Conservation (phyloP, 306 rosid species). For the Benincasa hispida region DNA sequence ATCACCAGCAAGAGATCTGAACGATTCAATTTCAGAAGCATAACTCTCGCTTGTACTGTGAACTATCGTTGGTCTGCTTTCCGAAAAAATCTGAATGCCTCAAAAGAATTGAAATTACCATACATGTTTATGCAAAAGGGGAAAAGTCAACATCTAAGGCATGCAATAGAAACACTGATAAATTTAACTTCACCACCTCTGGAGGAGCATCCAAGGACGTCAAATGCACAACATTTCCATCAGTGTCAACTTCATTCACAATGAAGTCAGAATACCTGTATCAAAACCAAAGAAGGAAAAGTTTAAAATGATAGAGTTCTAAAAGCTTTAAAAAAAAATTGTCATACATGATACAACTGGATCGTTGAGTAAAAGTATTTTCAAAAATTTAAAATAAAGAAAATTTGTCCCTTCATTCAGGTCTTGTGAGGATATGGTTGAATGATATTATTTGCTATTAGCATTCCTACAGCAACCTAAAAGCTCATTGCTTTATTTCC, state of each 20-base stretch:
- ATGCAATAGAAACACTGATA: not conserved
- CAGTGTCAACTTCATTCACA: constrained; percentile 78
- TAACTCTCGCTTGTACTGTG: constrained; percentile 27
- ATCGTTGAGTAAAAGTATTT: not conserved
- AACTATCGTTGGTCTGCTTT: constrained; percentile 19
- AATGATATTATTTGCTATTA: not conserved
- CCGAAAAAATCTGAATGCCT: constrained; percentile 34
- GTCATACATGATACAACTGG: not conserved
- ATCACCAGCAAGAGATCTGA: constrained; percentile 60
- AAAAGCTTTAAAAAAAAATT: not conserved
- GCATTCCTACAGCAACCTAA: not conserved
- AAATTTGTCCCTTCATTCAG: not conserved
- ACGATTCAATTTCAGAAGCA: constrained; percentile 53
- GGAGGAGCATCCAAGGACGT: constrained; percentile 50
- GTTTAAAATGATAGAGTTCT: not conserved
- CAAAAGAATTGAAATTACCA: not conserved
- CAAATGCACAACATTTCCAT: constrained; percentile 57
- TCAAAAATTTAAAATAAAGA: not conserved
- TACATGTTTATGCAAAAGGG: not conserved
- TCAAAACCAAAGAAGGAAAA: constrained; percentile 11
- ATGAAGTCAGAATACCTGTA: constrained; percentile 87
- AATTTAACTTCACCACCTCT: constrained; percentile 21
- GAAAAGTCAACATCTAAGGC: not conserved
- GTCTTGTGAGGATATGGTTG: not conserved
- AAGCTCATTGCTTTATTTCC: not conserved